A percentile compares a stretch with the other conserved stretches of the same genome.
Evolutionary conservation across 352 stramenopile genomes (phyloP).

Genomic region (Phytophthora colocasiae): DNA sequence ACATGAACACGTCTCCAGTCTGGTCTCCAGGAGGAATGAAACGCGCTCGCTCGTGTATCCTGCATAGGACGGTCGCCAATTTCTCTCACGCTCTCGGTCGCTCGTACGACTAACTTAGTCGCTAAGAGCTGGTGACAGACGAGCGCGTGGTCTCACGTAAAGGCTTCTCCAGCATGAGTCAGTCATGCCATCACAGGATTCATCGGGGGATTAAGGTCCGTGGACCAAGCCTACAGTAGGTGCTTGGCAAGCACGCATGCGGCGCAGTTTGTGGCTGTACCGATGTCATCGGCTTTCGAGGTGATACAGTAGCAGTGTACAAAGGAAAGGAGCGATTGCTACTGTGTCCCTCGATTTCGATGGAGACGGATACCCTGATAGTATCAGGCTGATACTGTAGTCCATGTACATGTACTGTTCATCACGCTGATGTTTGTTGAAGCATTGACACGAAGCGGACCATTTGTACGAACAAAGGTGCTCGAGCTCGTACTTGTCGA

Average conservation of each 20-base stretch:
- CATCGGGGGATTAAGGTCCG: not conserved
- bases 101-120: not conserved
- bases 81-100: not conserved
- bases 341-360: conserved; percentile 1
- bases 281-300: not conserved
- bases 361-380: not conserved
- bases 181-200: conserved; percentile 2
- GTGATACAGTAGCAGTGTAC: too few species aligned
- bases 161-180: not conserved
- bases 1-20: too few species aligned
- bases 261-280: conserved; percentile 3
- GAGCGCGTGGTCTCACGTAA: conserved; percentile 1
- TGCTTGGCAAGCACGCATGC: not conserved
- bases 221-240: not conserved
- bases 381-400: too few species aligned
- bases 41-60: not conserved
- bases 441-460: not conserved
- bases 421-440: not conserved
- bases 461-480: not conserved
- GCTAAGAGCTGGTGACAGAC: not conserved
- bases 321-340: not conserved
- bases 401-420: not conserved
- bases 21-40: too few species aligned
- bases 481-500: too few species aligned
- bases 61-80: not conserved